Conservation (phyloP, 2,329 filamentous ascomycete species). For the Exophiala phaeomuriformis region DNA sequence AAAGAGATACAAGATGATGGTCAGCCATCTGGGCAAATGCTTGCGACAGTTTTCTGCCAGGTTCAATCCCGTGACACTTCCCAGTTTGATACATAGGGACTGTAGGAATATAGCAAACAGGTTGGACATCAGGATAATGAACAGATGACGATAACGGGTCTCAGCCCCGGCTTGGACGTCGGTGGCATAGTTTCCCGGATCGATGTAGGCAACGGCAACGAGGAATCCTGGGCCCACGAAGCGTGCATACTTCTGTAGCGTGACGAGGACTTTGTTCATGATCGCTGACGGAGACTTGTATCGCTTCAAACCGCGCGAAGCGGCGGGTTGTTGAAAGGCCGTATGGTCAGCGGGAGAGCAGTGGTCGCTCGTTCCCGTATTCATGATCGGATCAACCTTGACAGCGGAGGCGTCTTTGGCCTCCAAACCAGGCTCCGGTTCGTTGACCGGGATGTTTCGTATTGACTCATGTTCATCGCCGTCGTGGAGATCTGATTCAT, state of each 20-base stretch:
- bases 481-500: conserved; percentile 26
- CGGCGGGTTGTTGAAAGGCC: conserved; percentile 17
- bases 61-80: conserved; percentile 61
- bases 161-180: conserved; percentile 43
- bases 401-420: conserved; percentile 2
- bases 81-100: conserved; percentile 52
- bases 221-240: conserved; percentile 45
- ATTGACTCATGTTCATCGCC: conserved; percentile 14
- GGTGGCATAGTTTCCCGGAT: conserved; percentile 46
- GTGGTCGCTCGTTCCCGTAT: neutral
- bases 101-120: conserved; percentile 44
- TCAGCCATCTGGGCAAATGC: conserved; percentile 60
- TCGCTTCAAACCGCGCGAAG: neutral
- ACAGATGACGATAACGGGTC: conserved; percentile 40
- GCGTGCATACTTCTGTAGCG: conserved; percentile 33
- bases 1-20: conserved; percentile 54
- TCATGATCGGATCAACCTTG: neutral
- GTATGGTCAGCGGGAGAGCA: neutral
- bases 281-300: conserved; percentile 1
- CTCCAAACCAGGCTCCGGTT: conserved; percentile 1
- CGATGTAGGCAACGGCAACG: conserved; percentile 45
- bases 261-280: conserved; percentile 25
- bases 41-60: conserved; percentile 59
- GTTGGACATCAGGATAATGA: conserved; percentile 44
- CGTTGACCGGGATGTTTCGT: neutral